A percentile compares a stretch with the other conserved stretches of the same genome.
Conservation (phyloP, 257 asterid species). For the Nicotiana otophora region DNA sequence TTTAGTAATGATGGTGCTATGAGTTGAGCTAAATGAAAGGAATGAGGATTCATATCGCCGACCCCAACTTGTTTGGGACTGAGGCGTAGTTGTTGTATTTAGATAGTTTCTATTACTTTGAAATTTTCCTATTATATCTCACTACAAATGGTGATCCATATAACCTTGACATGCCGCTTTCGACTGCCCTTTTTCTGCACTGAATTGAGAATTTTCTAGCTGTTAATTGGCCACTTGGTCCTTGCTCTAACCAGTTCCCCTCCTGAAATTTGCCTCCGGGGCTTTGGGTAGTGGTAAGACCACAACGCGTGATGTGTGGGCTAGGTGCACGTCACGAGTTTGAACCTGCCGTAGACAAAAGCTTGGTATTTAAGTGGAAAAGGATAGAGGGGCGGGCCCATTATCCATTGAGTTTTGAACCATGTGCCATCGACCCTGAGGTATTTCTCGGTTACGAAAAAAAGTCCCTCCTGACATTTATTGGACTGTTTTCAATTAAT, state of each 20-base stretch:
- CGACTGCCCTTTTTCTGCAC: background rate
- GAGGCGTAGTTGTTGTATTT: background rate
- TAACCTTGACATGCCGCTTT: background rate
- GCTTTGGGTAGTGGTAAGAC: background rate
- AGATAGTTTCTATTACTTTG: background rate
- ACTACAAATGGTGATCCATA: background rate
- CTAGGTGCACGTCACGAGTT: background rate
- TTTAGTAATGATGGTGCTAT: too few relatives aligned
- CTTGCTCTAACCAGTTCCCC: background rate
- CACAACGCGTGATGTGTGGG: background rate
- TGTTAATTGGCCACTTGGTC: slow-evolving; percentile 9
- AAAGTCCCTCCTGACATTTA: background rate
- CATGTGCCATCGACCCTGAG: background rate
- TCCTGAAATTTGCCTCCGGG: background rate
- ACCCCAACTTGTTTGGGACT: too few relatives aligned
- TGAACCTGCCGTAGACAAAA: background rate
- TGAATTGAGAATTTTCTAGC: background rate
- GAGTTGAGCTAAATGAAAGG: too few relatives aligned
- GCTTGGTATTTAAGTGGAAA: background rate
- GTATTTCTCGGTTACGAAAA: background rate
- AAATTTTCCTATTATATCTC: background rate
- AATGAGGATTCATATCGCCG: too few relatives aligned
- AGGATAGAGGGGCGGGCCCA: background rate
- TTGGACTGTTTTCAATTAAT: background rate
- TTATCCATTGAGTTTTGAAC: background rate